Evolutionary conservation across 495 filamentous ascomycete genomes (phyloP).

Genomic region (Paragyromitra xinjiangensis): DNA sequence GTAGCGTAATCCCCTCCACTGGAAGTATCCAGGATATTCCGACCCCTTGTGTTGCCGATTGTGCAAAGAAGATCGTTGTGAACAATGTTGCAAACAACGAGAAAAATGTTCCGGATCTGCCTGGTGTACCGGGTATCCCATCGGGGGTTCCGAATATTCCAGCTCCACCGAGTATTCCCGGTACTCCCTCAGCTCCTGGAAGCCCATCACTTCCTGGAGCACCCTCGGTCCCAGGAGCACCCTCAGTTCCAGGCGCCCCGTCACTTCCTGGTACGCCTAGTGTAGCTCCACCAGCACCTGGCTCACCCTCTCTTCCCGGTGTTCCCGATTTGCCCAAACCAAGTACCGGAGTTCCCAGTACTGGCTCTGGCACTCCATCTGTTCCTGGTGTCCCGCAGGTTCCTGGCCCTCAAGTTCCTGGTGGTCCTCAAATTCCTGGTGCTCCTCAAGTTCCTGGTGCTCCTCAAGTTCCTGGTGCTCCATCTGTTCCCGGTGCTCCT

Average conservation of each 20-base stretch:
- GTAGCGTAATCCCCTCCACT: neutral
- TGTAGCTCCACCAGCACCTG: too few species aligned
- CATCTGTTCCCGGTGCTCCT: neutral
- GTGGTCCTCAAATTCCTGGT: neutral
- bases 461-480: constrained; percentile 1
- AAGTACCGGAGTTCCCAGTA: neutral
- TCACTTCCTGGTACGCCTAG: too few species aligned
- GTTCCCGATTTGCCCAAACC: too few species aligned
- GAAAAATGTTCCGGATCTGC: neutral
- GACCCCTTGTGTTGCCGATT: constrained; percentile 20
- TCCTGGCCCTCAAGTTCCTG: neutral
- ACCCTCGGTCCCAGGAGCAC: neutral
- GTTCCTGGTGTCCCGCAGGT: neutral
- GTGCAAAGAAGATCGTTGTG: constrained; percentile 14
- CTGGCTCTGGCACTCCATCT: neutral
- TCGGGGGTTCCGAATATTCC: neutral
- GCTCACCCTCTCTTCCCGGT: too few species aligned
- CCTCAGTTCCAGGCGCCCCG: neutral
- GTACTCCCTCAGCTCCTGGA: neutral
- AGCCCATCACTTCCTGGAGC: neutral
- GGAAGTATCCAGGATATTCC: neutral
- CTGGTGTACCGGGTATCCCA: neutral
- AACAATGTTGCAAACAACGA: constrained; percentile 30
- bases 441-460: neutral
- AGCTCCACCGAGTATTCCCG: neutral